phyloP scores from a whole-genome alignment of 2,329 filamentous ascomycete species.

The Hypocrella siamensis region DNA sequence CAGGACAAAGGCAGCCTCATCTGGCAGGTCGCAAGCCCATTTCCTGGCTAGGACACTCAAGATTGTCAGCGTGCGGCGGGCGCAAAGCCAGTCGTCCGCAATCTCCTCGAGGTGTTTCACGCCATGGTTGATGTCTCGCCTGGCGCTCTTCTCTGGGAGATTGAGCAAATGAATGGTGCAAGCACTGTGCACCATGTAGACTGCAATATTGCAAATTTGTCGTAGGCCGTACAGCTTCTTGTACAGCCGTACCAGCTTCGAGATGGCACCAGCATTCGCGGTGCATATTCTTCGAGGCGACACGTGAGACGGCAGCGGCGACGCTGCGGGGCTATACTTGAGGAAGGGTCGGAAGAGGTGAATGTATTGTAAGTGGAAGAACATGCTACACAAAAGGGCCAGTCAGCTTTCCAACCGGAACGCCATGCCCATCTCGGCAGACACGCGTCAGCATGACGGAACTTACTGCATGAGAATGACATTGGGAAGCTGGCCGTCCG shows the following conservation, averaged over 20 bases:
- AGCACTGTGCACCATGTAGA: slow-evolving; percentile 89
- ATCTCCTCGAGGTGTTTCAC: slow-evolving; percentile 91
- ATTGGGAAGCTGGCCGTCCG: slow-evolving; percentile 76
- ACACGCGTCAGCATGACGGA: background rate
- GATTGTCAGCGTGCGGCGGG: slow-evolving; percentile 70
- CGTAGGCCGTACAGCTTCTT: slow-evolving; percentile 81
- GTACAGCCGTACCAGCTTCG: slow-evolving; percentile 86
- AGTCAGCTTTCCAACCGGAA: slow-evolving; percentile 8
- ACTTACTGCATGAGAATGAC: slow-evolving; percentile 70
- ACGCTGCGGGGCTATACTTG: slow-evolving; percentile 69
- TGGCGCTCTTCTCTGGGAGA: slow-evolving; percentile 79
- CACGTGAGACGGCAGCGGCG: slow-evolving; percentile 72
- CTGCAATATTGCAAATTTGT: slow-evolving; percentile 91
- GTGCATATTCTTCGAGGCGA: slow-evolving; percentile 86
- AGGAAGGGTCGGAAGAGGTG: slow-evolving; percentile 92
- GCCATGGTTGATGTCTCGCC: slow-evolving; percentile 77
- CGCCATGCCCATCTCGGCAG: too few relatives aligned
- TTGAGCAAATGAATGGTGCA: slow-evolving; percentile 92
- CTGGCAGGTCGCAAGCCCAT: slow-evolving; percentile 76
- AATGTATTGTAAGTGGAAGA: slow-evolving; percentile 89
- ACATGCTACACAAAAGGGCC: slow-evolving; percentile 53
- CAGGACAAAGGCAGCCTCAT: slow-evolving; percentile 66
- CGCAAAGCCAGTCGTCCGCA: slow-evolving; percentile 85
- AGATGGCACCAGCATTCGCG: slow-evolving; percentile 76
- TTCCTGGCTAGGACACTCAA: slow-evolving; percentile 73